These are phyloP conservation scores for Pythium aquatile DNA, from an alignment of 352 stramenopile species.

Conservation along the genomic window DNA sequence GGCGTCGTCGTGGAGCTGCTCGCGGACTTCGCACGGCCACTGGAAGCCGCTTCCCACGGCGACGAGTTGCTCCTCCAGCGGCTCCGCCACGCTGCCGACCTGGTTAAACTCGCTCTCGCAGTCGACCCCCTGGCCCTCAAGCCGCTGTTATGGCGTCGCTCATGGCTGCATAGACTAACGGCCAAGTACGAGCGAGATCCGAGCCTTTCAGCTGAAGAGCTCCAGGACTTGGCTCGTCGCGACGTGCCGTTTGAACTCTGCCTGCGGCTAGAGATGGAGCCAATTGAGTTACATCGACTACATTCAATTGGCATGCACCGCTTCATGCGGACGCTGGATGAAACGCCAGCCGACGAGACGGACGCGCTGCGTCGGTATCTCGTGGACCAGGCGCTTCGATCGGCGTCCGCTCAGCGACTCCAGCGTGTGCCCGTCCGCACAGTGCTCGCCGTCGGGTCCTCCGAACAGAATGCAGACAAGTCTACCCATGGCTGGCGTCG, in stretches of 20 bases:
- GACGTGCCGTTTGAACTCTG: not conserved
- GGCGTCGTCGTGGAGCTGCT: not conserved
- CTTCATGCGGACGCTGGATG: not conserved
- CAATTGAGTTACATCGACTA: not conserved
- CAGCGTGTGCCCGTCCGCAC: not conserved
- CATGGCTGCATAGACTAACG: not conserved
- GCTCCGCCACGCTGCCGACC: not conserved
- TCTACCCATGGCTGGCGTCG: too few species aligned
- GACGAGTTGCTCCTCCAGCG: not conserved
- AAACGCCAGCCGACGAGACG: not conserved
- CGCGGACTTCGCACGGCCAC: not conserved
- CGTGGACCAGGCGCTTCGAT: not conserved
- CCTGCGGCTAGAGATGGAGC: not conserved
- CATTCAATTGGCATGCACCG: not conserved
- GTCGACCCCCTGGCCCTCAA: not conserved
- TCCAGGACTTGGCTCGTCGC: not conserved
- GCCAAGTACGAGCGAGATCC: not conserved
- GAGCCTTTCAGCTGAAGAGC: not conserved
- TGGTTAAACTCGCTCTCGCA: not conserved
- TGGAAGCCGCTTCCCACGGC: not conserved
- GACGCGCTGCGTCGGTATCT: not conserved
- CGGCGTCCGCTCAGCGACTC: not conserved
- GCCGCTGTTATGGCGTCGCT: not conserved
- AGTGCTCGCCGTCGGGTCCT: not conserved
- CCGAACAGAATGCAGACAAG: not conserved